These are phyloP conservation scores for Lodderomyces metapsilosis DNA, from an alignment of 1,139 yeast species.

Conservation along the genomic window DNA sequence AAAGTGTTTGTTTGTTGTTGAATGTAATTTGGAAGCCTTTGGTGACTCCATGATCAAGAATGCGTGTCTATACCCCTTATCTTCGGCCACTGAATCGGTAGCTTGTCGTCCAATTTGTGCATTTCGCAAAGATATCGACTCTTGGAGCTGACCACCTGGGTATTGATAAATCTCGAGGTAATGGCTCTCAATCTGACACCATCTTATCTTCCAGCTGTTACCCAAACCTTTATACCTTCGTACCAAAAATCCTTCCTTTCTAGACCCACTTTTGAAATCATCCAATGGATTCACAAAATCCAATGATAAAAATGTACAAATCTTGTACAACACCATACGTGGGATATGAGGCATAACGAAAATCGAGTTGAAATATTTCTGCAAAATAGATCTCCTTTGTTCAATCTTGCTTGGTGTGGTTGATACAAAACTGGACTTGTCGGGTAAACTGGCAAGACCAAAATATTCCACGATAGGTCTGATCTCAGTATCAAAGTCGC, in stretches of 20 bases:
- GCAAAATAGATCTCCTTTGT: slow-evolving; percentile 51
- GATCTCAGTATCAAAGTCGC: slow-evolving; percentile 55
- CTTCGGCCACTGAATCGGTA: slow-evolving; percentile 59
- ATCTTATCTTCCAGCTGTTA: slow-evolving; percentile 69
- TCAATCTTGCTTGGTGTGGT: slow-evolving; percentile 69
- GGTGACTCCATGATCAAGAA: slow-evolving; percentile 68
- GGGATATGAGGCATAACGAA: slow-evolving; percentile 66
- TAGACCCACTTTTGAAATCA: slow-evolving; percentile 53
- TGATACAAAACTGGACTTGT: slow-evolving; percentile 53
- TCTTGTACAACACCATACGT: slow-evolving; percentile 45
- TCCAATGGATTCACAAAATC: slow-evolving; percentile 68
- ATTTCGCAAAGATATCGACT: slow-evolving; percentile 55
- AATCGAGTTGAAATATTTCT: slow-evolving; percentile 59
- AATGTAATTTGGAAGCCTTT: slow-evolving; percentile 52
- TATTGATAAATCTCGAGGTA: slow-evolving; percentile 58
- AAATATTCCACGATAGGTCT: slow-evolving; percentile 55
- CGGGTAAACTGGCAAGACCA: slow-evolving; percentile 64
- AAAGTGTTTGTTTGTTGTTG: slow-evolving; percentile 57
- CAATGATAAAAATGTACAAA: slow-evolving; percentile 67
- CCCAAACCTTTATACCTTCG: slow-evolving; percentile 57
- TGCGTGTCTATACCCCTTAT: slow-evolving; percentile 74
- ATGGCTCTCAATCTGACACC: slow-evolving; percentile 71
- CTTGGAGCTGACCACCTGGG: slow-evolving; percentile 59
- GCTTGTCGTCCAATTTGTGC: slow-evolving; percentile 69
- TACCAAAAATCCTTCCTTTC: slow-evolving; percentile 68